Evolutionary conservation across 768 basidiomycete genomes (phyloP).

Genomic region (Fibroporia radiculosa): DNA sequence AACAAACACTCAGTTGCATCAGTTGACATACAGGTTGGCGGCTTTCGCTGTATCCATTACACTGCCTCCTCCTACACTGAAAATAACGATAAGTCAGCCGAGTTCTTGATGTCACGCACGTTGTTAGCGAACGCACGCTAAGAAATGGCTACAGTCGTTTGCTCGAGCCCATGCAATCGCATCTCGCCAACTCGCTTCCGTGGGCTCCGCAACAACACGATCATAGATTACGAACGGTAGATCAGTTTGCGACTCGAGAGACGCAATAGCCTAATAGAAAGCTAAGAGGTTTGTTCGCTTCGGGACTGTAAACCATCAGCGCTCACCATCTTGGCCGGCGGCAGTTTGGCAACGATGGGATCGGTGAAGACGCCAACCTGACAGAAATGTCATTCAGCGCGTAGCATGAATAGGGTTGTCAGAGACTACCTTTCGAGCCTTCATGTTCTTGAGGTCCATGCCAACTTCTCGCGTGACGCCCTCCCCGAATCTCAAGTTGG

Average conservation of each 20-base stretch:
- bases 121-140: slow-evolving; percentile 56
- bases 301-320: background rate
- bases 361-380: slow-evolving; percentile 95
- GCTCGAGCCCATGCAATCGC: slow-evolving; percentile 85
- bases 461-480: slow-evolving; percentile 88
- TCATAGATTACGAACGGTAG: slow-evolving; percentile 80
- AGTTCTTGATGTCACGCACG: background rate
- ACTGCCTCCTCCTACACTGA: slow-evolving; percentile 84
- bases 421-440: slow-evolving; percentile 62
- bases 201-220: slow-evolving; percentile 81
- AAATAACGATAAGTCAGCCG: slow-evolving; percentile 1
- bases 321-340: slow-evolving; percentile 70
- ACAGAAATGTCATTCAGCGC: slow-evolving; percentile 1
- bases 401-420: background rate
- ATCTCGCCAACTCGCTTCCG: slow-evolving; percentile 80
- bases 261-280: slow-evolving; percentile 60
- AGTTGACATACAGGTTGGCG: slow-evolving; percentile 65
- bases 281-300: no score
- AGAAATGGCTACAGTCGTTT: slow-evolving; percentile 88
- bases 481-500: slow-evolving; percentile 83
- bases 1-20: background rate
- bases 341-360: slow-evolving; percentile 70
- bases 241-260: slow-evolving; percentile 69
- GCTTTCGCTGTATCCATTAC: slow-evolving; percentile 96
- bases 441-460: slow-evolving; percentile 93